phyloP scores from a whole-genome alignment of 1,284 basidiomycete species.

The Hymenochaete sp. region DNA sequence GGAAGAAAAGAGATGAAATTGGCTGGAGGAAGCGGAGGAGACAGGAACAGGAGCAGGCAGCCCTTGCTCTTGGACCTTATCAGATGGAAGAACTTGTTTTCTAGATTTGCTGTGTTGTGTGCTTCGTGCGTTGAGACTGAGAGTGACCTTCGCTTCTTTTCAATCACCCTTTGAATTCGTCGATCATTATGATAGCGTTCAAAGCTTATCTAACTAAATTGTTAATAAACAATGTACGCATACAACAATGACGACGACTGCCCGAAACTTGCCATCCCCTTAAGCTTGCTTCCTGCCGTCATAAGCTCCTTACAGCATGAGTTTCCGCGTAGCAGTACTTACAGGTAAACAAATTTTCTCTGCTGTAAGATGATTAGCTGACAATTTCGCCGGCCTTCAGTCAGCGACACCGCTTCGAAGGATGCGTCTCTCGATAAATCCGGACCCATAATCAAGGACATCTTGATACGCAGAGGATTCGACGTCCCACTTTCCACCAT shows the following conservation, averaged over 20 bases:
- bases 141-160: too few species aligned
- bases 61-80: constrained; percentile 52
- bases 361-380: too few species aligned
- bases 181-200: too few species aligned
- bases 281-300: too few species aligned
- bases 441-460: constrained; percentile 49
- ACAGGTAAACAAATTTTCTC: constrained; percentile 9
- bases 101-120: constrained; percentile 24
- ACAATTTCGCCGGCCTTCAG: constrained; percentile 27
- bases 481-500: constrained; percentile 27
- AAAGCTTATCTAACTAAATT: too few species aligned
- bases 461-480: constrained; percentile 37
- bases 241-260: too few species aligned
- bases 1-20: constrained; percentile 25
- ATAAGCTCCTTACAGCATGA: too few species aligned
- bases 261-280: too few species aligned
- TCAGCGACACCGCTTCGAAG: constrained; percentile 59
- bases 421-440: constrained; percentile 52
- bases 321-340: constrained; percentile 10
- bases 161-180: too few species aligned
- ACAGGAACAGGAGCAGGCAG: constrained; percentile 41
- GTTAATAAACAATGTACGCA: too few species aligned
- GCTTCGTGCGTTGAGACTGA: too few species aligned
- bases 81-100: constrained; percentile 61
- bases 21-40: constrained; percentile 55